phyloP scores from a whole-genome alignment of 352 stramenopile species.

The Phytophthora capsici region DNA sequence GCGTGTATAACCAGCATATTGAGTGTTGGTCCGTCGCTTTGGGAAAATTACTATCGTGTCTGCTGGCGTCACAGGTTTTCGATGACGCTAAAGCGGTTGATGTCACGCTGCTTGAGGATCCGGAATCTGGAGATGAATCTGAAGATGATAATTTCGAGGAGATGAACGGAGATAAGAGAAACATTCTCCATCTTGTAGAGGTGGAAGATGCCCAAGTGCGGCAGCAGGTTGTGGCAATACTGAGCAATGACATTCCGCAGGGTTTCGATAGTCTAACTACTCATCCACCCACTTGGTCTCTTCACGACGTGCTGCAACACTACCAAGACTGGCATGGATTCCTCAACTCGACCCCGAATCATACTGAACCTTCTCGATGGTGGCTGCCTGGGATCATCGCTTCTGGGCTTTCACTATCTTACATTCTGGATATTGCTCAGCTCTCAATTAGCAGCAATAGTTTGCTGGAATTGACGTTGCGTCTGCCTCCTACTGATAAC shows the following conservation, averaged over 20 bases:
- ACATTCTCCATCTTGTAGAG: slow-evolving; percentile 8
- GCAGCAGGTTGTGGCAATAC: slow-evolving; percentile 19
- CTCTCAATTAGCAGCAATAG: neutral
- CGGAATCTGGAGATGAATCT: slow-evolving; percentile 6
- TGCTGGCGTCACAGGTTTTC: neutral
- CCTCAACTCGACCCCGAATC: neutral
- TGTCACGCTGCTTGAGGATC: too few species aligned
- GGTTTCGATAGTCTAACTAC: neutral
- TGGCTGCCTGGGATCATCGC: slow-evolving; percentile 30
- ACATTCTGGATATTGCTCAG: slow-evolving; percentile 18
- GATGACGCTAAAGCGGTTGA: too few species aligned
- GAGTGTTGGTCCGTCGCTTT: slow-evolving; percentile 5
- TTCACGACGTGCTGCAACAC: slow-evolving; percentile 37
- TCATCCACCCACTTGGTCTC: slow-evolving; percentile 5
- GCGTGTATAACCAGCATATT: slow-evolving; percentile 23
- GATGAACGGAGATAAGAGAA: neutral
- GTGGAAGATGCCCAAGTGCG: slow-evolving; percentile 14
- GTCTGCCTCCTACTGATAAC: neutral
- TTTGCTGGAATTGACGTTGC: slow-evolving; percentile 17
- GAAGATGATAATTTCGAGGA: neutral
- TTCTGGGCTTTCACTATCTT: neutral
- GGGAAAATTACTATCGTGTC: slow-evolving; percentile 10
- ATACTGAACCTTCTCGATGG: slow-evolving; percentile 2
- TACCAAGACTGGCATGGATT: slow-evolving; percentile 29
- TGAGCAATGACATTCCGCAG: slow-evolving; percentile 29